Base-by-base conservation (phyloP, 306 rosid genomes). In the Begonia fuchsioides region DNA sequence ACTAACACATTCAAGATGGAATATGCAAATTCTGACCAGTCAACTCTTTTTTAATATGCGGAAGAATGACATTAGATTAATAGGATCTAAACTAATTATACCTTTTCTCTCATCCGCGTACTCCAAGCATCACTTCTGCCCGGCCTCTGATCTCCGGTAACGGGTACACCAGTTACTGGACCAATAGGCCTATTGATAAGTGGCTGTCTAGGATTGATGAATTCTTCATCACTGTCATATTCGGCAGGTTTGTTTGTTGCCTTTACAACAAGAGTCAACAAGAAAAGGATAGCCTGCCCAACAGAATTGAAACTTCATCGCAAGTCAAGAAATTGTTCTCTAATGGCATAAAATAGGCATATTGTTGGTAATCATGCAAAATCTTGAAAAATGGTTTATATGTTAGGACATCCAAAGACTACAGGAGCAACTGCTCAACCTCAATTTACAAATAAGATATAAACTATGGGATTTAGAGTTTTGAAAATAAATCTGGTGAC, bases 91-190 rank as follows among this genome's bases (percentile, higher is more conserved):
- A 2, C 35, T n/a, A 41, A n/a, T 41, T 32, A 49, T 57, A 92
- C 98, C 98, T 85, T 92, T 65, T 92, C 98, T 69, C 98, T 82
- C 98, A 92, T 85, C 53, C 98, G 78, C 44, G 87, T 12, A 73
- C 98, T 92, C 98, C 98, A 92, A 35, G 98, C 98, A 72, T 92
- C 98, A 71, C 55, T 92, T 80, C 96, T 78, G 68, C 53, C 57
- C 32, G 94, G 65, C 35, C 98, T 90, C 69, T 79, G 92, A 55
- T 77, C 39, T 50, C 94, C 83, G 39, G 87, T 59, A 60, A 63
- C 93, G 57, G 98, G 98, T 57, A 64, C 75, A 47, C 94, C 96
- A n/a, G 98, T 11, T 17, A 75, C 73, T 38, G 86, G 80, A 56
- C 52, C 74, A 10, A 84, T 63, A 15, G 81, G 68, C 77, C 96